Percentiles rank a stretch among this genome's conserved stretches.
phyloP scores from a whole-genome alignment of 2,329 filamentous ascomycete species.

The Chaetomiaceae sp. region DNA sequence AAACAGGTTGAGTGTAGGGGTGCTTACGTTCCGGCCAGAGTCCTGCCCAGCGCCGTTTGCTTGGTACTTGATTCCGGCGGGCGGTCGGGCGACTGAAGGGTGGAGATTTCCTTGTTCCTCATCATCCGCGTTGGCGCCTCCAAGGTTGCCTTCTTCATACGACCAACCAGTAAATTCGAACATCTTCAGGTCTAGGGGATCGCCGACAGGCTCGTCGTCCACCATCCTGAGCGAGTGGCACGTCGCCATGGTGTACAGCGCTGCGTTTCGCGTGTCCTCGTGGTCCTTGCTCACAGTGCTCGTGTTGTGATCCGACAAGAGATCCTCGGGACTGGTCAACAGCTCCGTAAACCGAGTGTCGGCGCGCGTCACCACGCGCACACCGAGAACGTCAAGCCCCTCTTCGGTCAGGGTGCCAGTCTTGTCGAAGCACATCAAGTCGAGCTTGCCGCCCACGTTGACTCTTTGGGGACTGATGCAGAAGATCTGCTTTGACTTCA shows the following conservation, averaged over 20 bases:
- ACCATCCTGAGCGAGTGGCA: conserved; percentile 88
- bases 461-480: conserved; percentile 97
- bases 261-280: conserved; percentile 46
- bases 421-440: conserved; percentile 97
- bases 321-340: conserved; percentile 58
- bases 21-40: conserved; percentile 35
- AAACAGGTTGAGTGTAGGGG: not conserved
- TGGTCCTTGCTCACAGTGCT: conserved; percentile 27
- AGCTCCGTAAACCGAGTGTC: conserved; percentile 68
- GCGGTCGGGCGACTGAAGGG: conserved; percentile 85
- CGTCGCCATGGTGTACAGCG: conserved; percentile 92
- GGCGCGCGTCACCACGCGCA: conserved; percentile 67
- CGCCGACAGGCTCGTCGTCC: conserved; percentile 83
- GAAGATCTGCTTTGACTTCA: conserved; percentile 89
- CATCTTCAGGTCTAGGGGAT: conserved; percentile 96
- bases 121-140: conserved; percentile 58
- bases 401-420: conserved; percentile 98
- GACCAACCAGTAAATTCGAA: conserved; percentile 94
- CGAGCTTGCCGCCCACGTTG: conserved; percentile 92
- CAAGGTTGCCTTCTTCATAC: conserved; percentile 81
- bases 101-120: conserved; percentile 72
- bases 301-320: conserved; percentile 40
- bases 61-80: conserved; percentile 48
- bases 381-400: conserved; percentile 85
- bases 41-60: conserved; percentile 41